Evolutionary conservation across 306 rosid species (phyloP), one percentile per base, ranked within the genome.

Genomic region (Pterocarpus macrocarpus): DNA sequence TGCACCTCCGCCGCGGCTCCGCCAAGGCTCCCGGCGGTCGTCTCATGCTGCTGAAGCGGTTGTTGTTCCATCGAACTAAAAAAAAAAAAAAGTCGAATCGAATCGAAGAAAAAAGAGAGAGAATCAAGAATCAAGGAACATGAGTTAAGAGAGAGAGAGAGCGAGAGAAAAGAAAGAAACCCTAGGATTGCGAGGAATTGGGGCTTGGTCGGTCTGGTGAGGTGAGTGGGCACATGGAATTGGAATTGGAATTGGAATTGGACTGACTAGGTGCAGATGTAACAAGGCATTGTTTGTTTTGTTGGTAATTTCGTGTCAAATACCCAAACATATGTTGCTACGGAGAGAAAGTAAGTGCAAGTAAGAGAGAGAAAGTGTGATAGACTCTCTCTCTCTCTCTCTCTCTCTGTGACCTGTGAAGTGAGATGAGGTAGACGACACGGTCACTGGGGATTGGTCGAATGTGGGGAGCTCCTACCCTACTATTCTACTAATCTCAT

Each of bases 101-200:
- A 63, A 34, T 8, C 49, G 49, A 39, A 65, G 2, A 4, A 38
- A 13, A 22, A 36, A 44, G 2, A 57, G 49, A 74, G 17, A 36
- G 44, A 69, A 78, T 81, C 77, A 64, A 41, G 41, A 45, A 44
- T 74, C 70, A 14, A 10, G 55, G 56, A 77, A 41, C 90, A 87
- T 81, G 50, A 69, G 68, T 64, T 33, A n/a, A 66, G 12, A 64
- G 63, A 11, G 36, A 5, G 32, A 64, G 79, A 47, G 45, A 15
- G 22, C 78, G 80, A 58, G 49, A 38, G 22, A 52, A 8, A 52
- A 52, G 32, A 45, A 0, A 36, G n/a, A 80, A 79, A 78, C 86
- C 97, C 98, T 91, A 94, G 85, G 56, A 70, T 35, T 57, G 34
- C 64, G 41, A 85, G 38, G 65, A 52, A 77, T 36, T 65, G 73